Conservation (phyloP, 257 asterid genomes). For the Echium plantagineum region DNA sequence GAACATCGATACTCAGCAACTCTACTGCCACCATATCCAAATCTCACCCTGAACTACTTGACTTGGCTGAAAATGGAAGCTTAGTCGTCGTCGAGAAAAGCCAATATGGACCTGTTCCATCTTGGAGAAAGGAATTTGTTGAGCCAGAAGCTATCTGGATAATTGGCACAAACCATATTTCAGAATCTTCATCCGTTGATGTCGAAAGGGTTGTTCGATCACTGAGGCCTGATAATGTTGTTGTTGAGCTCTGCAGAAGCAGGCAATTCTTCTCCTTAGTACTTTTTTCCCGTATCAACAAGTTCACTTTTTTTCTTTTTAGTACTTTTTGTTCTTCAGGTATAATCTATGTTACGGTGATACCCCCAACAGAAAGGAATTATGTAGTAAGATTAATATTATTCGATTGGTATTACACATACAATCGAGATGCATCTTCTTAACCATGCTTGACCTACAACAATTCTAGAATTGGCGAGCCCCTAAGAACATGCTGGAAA, state of each 20-base stretch:
- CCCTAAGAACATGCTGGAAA: too few relatives aligned
- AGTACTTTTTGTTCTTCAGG: conserved; percentile 12
- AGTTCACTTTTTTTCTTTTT: conserved; percentile 8
- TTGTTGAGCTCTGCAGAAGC: conserved; percentile 93
- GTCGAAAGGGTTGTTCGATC: conserved; percentile 67
- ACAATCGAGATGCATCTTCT: too few relatives aligned
- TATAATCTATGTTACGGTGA: too few relatives aligned
- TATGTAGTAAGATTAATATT: too few relatives aligned
- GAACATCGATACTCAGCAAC: conserved; percentile 29
- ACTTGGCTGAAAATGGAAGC: conserved; percentile 60
- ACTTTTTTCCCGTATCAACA: not conserved
- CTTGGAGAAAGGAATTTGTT: conserved; percentile 70
- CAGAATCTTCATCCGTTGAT: conserved; percentile 39
- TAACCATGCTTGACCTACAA: too few relatives aligned
- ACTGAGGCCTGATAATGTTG: conserved; percentile 69
- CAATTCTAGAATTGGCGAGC: too few relatives aligned
- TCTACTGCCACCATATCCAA: conserved; percentile 47
- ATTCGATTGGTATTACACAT: too few relatives aligned
- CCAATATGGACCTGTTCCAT: conserved; percentile 74
- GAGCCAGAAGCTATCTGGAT: conserved; percentile 86
- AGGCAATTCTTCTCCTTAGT: conserved; percentile 41
- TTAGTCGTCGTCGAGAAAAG: conserved; percentile 43
- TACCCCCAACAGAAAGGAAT: too few relatives aligned
- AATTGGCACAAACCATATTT: conserved; percentile 68
- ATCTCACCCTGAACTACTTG: conserved; percentile 56